Percentiles rank a stretch among this genome's conserved stretches.
phyloP scores from a whole-genome alignment of 352 stramenopile species.

The Phytopythium montanum region DNA sequence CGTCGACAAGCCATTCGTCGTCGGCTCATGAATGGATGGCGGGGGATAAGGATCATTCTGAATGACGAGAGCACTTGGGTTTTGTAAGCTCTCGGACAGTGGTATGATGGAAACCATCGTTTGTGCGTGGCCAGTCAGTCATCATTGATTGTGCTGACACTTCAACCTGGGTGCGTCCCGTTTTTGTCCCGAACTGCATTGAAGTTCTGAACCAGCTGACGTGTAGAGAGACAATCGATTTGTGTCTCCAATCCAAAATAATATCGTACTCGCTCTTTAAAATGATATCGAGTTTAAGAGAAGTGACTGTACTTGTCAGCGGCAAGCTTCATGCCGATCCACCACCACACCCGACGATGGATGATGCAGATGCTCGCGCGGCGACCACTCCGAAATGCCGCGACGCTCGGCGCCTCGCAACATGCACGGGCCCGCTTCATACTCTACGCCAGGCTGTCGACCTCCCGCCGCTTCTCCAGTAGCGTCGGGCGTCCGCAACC shows the following conservation, averaged over 20 bases:
- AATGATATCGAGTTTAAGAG: background rate
- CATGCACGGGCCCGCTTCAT: background rate
- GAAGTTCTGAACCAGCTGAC: slow-evolving; percentile 1
- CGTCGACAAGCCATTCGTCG: too few species aligned
- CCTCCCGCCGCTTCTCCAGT: background rate
- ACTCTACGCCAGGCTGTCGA: background rate
- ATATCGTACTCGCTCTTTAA: background rate
- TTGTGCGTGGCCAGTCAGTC: background rate
- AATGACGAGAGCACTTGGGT: background rate
- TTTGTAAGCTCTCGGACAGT: background rate
- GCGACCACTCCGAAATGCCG: background rate
- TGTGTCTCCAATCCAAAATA: background rate
- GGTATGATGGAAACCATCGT: background rate
- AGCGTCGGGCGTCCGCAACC: background rate
- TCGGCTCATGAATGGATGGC: too few species aligned
- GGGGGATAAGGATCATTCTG: background rate
- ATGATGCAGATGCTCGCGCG: background rate
- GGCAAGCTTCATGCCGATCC: too few species aligned
- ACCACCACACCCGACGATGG: too few species aligned
- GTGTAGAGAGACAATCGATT: background rate
- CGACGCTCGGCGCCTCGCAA: background rate
- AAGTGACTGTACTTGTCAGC: background rate
- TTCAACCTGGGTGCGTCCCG: background rate
- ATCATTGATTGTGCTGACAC: slow-evolving; percentile 1
- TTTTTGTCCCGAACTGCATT: background rate